These are phyloP conservation scores for Juglanconis juglandina DNA, from an alignment of 2,329 filamentous ascomycete genomes.

Conservation along the genomic window DNA sequence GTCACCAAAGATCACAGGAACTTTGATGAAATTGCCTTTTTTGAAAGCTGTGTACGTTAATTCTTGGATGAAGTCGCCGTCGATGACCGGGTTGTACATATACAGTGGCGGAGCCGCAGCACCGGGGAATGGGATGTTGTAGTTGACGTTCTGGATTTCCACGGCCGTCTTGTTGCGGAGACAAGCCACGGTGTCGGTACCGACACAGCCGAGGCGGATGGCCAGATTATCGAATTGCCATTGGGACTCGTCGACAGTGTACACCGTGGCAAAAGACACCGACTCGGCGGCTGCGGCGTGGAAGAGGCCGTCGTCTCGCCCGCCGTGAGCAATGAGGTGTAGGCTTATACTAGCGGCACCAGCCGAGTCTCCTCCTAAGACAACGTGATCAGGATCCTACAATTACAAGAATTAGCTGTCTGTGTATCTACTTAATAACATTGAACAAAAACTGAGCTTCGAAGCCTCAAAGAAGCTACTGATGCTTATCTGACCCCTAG, in stretches of 20 bases:
- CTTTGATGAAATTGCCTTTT: constrained; percentile 12
- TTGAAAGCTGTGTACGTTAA: constrained; percentile 47
- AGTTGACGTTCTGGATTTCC: constrained; percentile 41
- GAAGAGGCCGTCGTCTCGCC: constrained; percentile 46
- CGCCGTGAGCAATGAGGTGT: constrained; percentile 57
- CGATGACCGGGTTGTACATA: constrained; percentile 54
- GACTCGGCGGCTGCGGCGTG: constrained; percentile 49
- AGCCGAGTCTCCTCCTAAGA: constrained; percentile 65
- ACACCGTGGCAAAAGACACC: constrained; percentile 47
- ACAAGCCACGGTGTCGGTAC: constrained; percentile 40
- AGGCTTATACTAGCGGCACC: constrained; percentile 64
- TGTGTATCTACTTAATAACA: neutral
- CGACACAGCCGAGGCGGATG: constrained; percentile 39
- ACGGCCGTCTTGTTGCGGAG: constrained; percentile 39
- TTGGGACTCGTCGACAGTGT: constrained; percentile 43
- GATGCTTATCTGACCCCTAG: no score
- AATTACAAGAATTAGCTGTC: neutral
- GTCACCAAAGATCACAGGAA: constrained; percentile 35
- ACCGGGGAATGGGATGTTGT: constrained; percentile 37
- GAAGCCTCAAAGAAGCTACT: no score
- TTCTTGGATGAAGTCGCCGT: constrained; percentile 49
- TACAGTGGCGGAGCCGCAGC: constrained; percentile 38
- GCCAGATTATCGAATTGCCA: constrained; percentile 52
- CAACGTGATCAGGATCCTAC: constrained; percentile 59
- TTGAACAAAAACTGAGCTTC: neutral